These are phyloP conservation scores for Scedosporium minutisporum DNA, from an alignment of 2,329 filamentous ascomycete genomes.

Conservation along the genomic window DNA sequence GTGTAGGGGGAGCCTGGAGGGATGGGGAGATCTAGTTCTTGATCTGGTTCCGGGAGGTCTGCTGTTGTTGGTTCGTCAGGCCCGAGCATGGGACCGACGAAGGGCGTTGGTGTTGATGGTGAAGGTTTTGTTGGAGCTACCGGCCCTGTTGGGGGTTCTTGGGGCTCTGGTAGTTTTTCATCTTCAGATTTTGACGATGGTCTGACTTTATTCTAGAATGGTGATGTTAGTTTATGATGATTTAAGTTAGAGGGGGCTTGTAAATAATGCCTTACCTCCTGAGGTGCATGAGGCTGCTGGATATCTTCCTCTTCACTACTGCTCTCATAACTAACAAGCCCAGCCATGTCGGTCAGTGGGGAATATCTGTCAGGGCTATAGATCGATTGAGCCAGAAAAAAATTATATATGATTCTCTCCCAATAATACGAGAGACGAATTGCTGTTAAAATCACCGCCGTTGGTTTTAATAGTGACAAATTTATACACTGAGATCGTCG, in stretches of 20 bases:
- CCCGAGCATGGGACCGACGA: conserved; percentile 10
- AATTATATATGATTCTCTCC: too few relatives aligned
- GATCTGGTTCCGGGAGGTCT: conserved; percentile 12
- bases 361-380: background rate
- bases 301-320: conserved; percentile 39
- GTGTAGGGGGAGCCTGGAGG: conserved; percentile 58
- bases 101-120: background rate
- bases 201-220: background rate
- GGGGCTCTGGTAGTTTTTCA: background rate
- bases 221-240: background rate
- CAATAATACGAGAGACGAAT: too few relatives aligned
- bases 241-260: background rate
- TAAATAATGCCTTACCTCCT: background rate
- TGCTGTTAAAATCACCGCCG: too few relatives aligned
- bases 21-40: conserved; percentile 13
- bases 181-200: background rate
- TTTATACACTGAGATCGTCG: too few relatives aligned
- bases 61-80: conserved; percentile 1
- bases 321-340: conserved; percentile 40
- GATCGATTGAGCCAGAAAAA: too few relatives aligned
- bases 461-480: too few relatives aligned
- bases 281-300: background rate
- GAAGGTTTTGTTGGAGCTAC: background rate
- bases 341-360: conserved; percentile 22
- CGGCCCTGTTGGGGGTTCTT: background rate